A percentile compares a stretch with the other conserved stretches of the same genome.
Conservation (phyloP, 2,329 filamentous ascomycete species). For the Colletotrichum lupini region DNA sequence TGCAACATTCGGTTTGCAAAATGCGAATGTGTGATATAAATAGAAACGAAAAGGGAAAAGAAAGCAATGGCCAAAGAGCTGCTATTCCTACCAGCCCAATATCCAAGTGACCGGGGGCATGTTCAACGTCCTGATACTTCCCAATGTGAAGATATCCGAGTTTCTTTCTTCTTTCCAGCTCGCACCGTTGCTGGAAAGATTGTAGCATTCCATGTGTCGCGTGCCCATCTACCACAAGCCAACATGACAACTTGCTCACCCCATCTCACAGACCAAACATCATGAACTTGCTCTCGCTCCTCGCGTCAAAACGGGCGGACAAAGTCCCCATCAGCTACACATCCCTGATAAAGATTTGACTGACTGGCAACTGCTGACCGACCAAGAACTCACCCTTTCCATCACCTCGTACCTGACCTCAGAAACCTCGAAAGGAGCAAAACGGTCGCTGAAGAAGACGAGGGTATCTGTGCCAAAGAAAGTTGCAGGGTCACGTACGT, state of each 20-base stretch:
- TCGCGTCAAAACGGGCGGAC: neutral
- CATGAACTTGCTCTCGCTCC: neutral
- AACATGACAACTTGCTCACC: neutral
- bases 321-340: neutral
- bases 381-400: neutral
- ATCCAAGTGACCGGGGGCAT: neutral
- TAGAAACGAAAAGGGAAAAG: conserved; percentile 20
- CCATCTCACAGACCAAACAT: neutral
- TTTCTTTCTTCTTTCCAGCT: neutral
- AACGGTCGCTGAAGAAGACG: neutral
- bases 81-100: neutral
- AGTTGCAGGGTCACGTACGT: neutral
- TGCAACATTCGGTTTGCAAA: neutral
- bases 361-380: neutral
- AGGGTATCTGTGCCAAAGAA: neutral
- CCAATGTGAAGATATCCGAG: too few relatives aligned
- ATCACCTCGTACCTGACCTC: neutral
- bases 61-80: conserved; percentile 9
- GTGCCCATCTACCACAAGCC: neutral
- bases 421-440: neutral
- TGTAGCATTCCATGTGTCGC: neutral
- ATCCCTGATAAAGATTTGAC: neutral
- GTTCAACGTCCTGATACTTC: neutral
- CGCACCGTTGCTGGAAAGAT: neutral
- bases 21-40: conserved; percentile 10